These are phyloP conservation scores for Ilex asprella DNA, from an alignment of 257 asterid genomes.

Conservation along the genomic window DNA sequence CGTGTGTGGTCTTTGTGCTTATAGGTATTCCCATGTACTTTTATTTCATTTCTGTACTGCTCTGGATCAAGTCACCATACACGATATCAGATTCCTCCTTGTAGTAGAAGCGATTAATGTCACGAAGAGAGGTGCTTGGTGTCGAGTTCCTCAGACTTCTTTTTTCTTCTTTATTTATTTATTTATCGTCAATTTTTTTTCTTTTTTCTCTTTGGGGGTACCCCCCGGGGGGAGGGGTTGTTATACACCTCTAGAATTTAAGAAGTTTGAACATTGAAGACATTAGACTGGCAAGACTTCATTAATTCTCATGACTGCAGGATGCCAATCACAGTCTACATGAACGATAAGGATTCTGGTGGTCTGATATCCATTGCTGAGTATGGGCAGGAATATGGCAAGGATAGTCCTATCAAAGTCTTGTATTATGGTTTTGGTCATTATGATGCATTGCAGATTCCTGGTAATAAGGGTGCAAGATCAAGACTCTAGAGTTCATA, in stretches of 20 bases:
- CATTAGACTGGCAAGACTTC: neutral
- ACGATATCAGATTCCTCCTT: too few species aligned
- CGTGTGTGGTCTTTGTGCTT: too few species aligned
- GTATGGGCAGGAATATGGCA: slow-evolving; percentile 87
- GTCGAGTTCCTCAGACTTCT: neutral
- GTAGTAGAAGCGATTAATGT: too few species aligned
- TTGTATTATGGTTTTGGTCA: slow-evolving; percentile 90
- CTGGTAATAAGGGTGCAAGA: slow-evolving; percentile 41
- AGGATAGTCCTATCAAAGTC: slow-evolving; percentile 63
- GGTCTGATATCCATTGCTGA: slow-evolving; percentile 88
- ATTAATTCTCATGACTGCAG: slow-evolving; percentile 25
- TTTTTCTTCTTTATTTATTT: too few species aligned
- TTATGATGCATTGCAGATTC: slow-evolving; percentile 71
- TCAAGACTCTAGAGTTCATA: slow-evolving; percentile 45
- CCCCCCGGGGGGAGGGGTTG: too few species aligned
- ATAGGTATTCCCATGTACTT: too few species aligned
- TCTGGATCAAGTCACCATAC: too few species aligned
- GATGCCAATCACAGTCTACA: slow-evolving; percentile 93
- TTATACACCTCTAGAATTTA: too few species aligned
- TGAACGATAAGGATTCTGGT: slow-evolving; percentile 53
- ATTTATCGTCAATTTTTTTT: too few species aligned
- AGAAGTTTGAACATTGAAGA: neutral
- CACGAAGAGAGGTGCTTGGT: too few species aligned
- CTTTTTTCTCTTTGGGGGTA: too few species aligned
- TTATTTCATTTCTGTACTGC: too few species aligned